These are phyloP conservation scores for Aspergillus sp. DNA, from an alignment of 2,329 filamentous ascomycete genomes.

Conservation along the genomic window DNA sequence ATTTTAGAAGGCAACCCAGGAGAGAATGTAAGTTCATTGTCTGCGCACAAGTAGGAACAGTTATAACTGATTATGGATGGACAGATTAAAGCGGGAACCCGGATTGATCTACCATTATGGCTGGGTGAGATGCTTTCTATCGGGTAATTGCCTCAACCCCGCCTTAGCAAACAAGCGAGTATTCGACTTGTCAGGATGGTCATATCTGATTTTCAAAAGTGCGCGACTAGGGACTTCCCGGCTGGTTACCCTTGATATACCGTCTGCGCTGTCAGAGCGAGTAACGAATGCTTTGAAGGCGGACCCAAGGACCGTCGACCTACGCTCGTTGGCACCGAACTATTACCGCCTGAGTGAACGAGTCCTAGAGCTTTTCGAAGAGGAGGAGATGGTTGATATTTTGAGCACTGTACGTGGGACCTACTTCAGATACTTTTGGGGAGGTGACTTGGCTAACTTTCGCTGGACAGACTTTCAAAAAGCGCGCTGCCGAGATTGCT, in stretches of 20 bases:
- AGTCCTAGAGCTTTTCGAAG: slow-evolving; percentile 88
- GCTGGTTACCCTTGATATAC: slow-evolving; percentile 78
- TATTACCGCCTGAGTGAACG: slow-evolving; percentile 84
- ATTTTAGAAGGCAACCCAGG: slow-evolving; percentile 83
- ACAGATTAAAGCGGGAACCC: slow-evolving; percentile 77
- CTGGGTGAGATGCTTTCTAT: slow-evolving; percentile 80
- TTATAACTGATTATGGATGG: background rate
- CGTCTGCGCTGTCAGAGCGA: slow-evolving; percentile 70
- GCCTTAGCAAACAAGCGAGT: background rate
- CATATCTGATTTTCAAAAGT: slow-evolving; percentile 22
- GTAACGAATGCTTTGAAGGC: slow-evolving; percentile 90
- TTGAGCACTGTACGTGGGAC: slow-evolving; percentile 51
- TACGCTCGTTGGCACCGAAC: slow-evolving; percentile 79
- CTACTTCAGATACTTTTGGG: background rate
- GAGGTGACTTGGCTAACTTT: background rate
- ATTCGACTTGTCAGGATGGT: background rate
- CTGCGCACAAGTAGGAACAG: background rate
- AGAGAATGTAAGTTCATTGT: slow-evolving; percentile 47
- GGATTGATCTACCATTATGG: slow-evolving; percentile 85
- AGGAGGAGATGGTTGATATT: slow-evolving; percentile 75
- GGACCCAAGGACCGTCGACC: slow-evolving; percentile 79
- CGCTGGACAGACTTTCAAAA: slow-evolving; percentile 67
- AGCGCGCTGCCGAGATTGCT: slow-evolving; percentile 76
- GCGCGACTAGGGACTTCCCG: slow-evolving; percentile 50
- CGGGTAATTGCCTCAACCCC: slow-evolving; percentile 36